Evolutionary conservation across 177 flowering plant genomes (phyloP).

Genomic region (Telopea speciosissima): DNA sequence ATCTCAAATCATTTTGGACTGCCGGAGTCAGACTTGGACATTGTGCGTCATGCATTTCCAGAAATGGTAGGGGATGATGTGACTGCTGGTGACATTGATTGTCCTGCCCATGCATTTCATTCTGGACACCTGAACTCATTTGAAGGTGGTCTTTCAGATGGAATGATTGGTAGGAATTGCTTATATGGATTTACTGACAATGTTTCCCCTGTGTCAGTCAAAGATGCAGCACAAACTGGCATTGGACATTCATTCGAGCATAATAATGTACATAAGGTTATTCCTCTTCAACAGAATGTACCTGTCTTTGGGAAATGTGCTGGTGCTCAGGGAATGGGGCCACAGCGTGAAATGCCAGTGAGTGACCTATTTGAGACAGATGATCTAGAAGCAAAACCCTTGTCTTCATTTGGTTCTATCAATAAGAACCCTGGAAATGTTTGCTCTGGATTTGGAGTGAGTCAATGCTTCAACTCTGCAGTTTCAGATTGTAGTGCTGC

Average conservation of each 20-base stretch:
- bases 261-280: conserved; percentile 21
- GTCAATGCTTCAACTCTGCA: conserved; percentile 33
- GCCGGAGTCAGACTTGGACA: conserved; percentile 42
- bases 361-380: conserved; percentile 25
- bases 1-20: conserved; percentile 32
- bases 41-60: conserved; percentile 32
- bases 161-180: conserved; percentile 16
- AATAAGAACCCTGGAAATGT: conserved; percentile 19
- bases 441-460: conserved; percentile 32
- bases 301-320: conserved; percentile 16
- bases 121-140: conserved; percentile 16
- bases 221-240: conserved; percentile 13
- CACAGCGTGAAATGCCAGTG: conserved; percentile 24
- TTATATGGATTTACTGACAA: conserved; percentile 24
- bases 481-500: conserved; percentile 44
- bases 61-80: conserved; percentile 22
- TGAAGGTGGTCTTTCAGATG: conserved; percentile 26
- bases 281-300: conserved; percentile 25
- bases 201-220: conserved; percentile 7
- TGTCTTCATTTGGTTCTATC: conserved; percentile 24
- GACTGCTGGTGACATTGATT: conserved; percentile 9
- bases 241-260: conserved; percentile 21
- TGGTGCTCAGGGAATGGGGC: conserved; percentile 25
- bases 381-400: conserved; percentile 21
- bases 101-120: conserved; percentile 22